Conservation (phyloP, 306 rosid genomes). For the Trifolium subterraneum region DNA sequence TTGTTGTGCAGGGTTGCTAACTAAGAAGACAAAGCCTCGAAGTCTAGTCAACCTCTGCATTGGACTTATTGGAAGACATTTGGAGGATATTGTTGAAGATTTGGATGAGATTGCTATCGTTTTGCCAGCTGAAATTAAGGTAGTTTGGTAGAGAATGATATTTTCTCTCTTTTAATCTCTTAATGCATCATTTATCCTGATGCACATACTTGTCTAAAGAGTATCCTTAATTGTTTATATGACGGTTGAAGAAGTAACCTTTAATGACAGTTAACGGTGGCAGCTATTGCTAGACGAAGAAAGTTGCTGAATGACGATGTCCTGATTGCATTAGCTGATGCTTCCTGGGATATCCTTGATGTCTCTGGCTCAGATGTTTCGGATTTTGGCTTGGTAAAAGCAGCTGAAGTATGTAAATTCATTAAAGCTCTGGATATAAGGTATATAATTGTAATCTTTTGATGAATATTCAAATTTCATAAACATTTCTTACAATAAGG, state of each 20-base stretch:
- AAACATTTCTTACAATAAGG: conserved; percentile 4
- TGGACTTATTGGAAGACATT: conserved; percentile 80
- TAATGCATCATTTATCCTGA: neutral
- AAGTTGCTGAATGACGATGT: conserved; percentile 75
- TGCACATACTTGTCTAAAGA: conserved; percentile 5
- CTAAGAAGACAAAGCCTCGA: conserved; percentile 59
- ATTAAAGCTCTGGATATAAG: conserved; percentile 85
- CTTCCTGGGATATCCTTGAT: conserved; percentile 82
- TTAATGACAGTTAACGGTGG: conserved; percentile 62
- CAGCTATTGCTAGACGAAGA: conserved; percentile 82
- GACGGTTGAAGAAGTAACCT: conserved; percentile 27
- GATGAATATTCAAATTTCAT: neutral
- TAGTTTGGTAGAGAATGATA: conserved; percentile 33
- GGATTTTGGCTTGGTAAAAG: conserved; percentile 72
- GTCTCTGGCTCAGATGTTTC: conserved; percentile 89
- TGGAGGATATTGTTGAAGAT: conserved; percentile 79
- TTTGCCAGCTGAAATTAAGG: conserved; percentile 87
- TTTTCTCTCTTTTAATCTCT: conserved; percentile 10
- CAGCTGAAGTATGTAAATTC: conserved; percentile 62
- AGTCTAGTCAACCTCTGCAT: conserved; percentile 76
- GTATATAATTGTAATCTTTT: conserved; percentile 47
- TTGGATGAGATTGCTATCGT: conserved; percentile 67
- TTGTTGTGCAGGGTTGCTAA: conserved; percentile 53
- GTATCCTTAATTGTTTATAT: conserved; percentile 8
- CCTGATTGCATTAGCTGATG: conserved; percentile 72